Percentiles rank a stretch among this genome's conserved stretches.
Evolutionary conservation across 768 basidiomycete genomes (phyloP).

Genomic region (Thelephora aurantiotincta): DNA sequence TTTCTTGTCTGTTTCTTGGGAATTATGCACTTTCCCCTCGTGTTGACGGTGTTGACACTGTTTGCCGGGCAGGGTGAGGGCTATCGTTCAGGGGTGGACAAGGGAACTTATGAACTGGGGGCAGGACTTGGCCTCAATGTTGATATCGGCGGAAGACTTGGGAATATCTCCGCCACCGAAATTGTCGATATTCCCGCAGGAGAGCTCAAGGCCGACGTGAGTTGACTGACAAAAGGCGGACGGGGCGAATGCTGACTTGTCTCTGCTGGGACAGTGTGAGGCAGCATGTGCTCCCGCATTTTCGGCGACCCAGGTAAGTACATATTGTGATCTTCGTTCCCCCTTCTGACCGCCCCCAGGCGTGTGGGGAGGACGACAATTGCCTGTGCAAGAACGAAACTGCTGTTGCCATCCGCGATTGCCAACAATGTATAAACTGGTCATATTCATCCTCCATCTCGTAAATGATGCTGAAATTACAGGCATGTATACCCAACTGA

Average conservation of each 20-base stretch:
- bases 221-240: neutral
- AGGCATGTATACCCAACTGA: conserved; percentile 28
- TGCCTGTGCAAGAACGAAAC: conserved; percentile 42
- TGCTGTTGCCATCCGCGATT: conserved; percentile 28
- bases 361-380: conserved; percentile 28
- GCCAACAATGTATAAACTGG: conserved; percentile 46
- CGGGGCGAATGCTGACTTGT: neutral
- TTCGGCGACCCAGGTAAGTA: conserved; percentile 13
- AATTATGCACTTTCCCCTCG: too few species aligned
- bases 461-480: neutral
- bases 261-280: conserved; percentile 11
- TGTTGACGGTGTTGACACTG: too few species aligned
- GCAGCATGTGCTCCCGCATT: conserved; percentile 15
- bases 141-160: neutral
- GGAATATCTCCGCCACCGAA: neutral
- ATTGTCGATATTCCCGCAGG: neutral
- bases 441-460: neutral
- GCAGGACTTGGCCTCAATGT: neutral
- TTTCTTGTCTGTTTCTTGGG: too few species aligned
- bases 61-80: too few species aligned
- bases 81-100: too few species aligned
- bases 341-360: conserved; percentile 12
- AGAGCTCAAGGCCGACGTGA: neutral
- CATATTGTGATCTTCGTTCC: neutral
- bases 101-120: neutral